These are phyloP conservation scores for Daldinia caldariorum DNA, from an alignment of 495 filamentous ascomycete genomes.

Conservation along the genomic window DNA sequence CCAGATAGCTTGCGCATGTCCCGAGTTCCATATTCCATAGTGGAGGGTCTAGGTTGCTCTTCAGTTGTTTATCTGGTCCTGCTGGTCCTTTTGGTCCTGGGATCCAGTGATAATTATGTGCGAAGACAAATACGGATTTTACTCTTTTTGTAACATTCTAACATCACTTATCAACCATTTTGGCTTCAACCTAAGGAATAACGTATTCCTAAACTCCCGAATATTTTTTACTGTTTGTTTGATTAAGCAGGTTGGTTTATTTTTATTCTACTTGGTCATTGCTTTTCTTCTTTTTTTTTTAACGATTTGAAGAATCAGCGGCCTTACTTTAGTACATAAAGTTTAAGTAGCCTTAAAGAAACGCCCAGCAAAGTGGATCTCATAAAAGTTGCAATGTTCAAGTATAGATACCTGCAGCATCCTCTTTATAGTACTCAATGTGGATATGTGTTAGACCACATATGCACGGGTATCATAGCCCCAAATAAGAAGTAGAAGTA, in stretches of 20 bases:
- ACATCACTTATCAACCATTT: not conserved
- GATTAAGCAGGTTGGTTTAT: not conserved
- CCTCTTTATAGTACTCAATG: constrained; percentile 9
- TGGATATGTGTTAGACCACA: constrained; percentile 25
- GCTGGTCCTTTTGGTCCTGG: not conserved
- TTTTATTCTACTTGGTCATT: no score
- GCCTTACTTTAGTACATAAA: not conserved
- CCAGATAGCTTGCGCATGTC: constrained; percentile 35
- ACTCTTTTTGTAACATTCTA: constrained; percentile 6
- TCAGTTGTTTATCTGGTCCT: constrained; percentile 13
- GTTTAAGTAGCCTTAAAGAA: constrained; percentile 16
- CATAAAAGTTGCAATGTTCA: constrained; percentile 18
- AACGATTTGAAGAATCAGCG: constrained; percentile 19
- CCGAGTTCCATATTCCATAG: constrained; percentile 39
- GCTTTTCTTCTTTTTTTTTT: constrained; percentile 1
- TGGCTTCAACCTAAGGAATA: constrained; percentile 1
- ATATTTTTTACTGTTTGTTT: not conserved
- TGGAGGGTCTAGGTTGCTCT: constrained; percentile 36
- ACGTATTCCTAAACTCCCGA: not conserved
- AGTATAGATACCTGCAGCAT: constrained; percentile 15
- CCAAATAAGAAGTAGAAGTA: constrained; percentile 23
- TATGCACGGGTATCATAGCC: not conserved
- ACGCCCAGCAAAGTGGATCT: constrained; percentile 23
- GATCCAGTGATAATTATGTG: constrained; percentile 39
- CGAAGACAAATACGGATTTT: constrained; percentile 27